These are phyloP conservation scores for Nepenthes mirabilis DNA, from an alignment of 148 eudicot genomes.

Conservation along the genomic window DNA sequence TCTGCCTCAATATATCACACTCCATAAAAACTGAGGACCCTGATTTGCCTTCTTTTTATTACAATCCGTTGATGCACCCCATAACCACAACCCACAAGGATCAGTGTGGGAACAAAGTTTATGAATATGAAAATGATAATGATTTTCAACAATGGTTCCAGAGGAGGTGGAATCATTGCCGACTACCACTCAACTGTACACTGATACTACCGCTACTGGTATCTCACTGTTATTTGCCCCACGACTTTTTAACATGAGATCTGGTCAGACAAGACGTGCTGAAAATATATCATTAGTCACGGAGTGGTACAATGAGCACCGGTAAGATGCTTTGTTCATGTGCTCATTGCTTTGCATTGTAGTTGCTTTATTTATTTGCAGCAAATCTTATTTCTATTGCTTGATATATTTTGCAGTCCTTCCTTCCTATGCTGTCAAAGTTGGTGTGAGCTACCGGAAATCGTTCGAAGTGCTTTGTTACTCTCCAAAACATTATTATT, in stretches of 20 bases:
- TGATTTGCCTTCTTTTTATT: conserved; percentile 95
- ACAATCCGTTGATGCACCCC: conserved; percentile 93
- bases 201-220: conserved; percentile 98
- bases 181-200: conserved; percentile 56
- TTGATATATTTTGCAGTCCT: conserved; percentile 49
- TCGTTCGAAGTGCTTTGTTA: no score
- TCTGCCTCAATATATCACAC: conserved; percentile 52
- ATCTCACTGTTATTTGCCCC: conserved; percentile 90
- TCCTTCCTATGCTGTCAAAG: conserved; percentile 97
- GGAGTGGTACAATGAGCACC: conserved; percentile 98
- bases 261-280: conserved; percentile 93
- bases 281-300: conserved; percentile 97
- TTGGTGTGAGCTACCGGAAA: conserved; percentile 86
- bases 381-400: not conserved
- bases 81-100: conserved; percentile 52
- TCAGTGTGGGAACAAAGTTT: conserved; percentile 45
- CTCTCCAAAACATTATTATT: no score
- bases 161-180: conserved; percentile 70
- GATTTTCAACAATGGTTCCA: conserved; percentile 59
- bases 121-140: conserved; percentile 74
- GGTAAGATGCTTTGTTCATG: conserved; percentile 27
- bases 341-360: not conserved
- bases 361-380: not conserved
- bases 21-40: conserved; percentile 97
- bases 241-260: conserved; percentile 92